Conservation (phyloP, 768 basidiomycete species). For the Russula sp. region DNA sequence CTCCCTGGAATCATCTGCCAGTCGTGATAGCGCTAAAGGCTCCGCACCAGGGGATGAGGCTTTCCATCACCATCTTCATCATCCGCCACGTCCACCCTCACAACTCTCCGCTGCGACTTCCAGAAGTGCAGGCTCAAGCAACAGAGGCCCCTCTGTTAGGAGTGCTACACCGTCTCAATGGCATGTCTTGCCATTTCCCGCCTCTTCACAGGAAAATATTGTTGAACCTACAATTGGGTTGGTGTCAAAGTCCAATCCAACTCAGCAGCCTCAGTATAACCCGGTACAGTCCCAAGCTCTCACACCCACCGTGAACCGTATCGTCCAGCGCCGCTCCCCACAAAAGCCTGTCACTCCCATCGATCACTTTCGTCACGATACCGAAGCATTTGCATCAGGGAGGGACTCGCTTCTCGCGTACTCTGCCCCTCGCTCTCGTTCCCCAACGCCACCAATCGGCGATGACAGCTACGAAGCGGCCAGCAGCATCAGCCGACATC, state of each 20-base stretch:
- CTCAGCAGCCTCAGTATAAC: slow-evolving; percentile 11
- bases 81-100: slow-evolving; percentile 15
- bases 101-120: slow-evolving; percentile 16
- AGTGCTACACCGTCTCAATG: not conserved
- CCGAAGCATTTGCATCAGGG: slow-evolving; percentile 69
- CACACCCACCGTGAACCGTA: slow-evolving; percentile 24
- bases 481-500: slow-evolving; percentile 54
- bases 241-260: slow-evolving; percentile 11
- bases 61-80: not conserved
- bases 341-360: slow-evolving; percentile 37
- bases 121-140: slow-evolving; percentile 6
- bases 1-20: slow-evolving; percentile 14
- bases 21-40: not conserved
- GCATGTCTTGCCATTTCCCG: slow-evolving; percentile 9
- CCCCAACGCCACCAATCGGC: slow-evolving; percentile 70
- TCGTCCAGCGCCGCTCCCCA: slow-evolving; percentile 22
- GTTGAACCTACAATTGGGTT: slow-evolving; percentile 12
- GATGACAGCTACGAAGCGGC: slow-evolving; percentile 68
- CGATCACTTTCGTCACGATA: slow-evolving; percentile 62
- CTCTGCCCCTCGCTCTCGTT: slow-evolving; percentile 61
- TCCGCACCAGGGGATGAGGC: not conserved
- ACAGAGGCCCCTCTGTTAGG: not conserved
- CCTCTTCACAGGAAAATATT: slow-evolving; percentile 10
- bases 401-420: slow-evolving; percentile 49
- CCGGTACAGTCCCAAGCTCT: slow-evolving; percentile 18